These are phyloP conservation scores for Beta corolliflora DNA, from an alignment of 179 eudicot genomes.

Conservation along the genomic window DNA sequence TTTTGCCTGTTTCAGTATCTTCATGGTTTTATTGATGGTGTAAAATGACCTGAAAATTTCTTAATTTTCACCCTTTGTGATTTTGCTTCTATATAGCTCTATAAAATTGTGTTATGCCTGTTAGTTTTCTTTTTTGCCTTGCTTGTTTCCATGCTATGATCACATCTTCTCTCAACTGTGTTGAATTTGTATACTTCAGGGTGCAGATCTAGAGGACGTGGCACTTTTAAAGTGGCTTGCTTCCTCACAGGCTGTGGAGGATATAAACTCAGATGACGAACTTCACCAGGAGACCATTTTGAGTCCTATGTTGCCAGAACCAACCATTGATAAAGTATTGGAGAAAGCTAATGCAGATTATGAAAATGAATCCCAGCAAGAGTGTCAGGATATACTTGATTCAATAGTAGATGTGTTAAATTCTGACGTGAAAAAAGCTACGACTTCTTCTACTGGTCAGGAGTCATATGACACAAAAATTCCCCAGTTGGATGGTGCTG, in stretches of 20 bases:
- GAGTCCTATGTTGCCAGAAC: slow-evolving; percentile 73
- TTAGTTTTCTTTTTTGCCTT: slow-evolving; percentile 12
- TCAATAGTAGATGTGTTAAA: slow-evolving; percentile 48
- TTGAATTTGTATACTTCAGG: slow-evolving; percentile 42
- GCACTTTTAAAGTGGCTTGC: slow-evolving; percentile 93
- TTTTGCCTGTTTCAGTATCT: neutral
- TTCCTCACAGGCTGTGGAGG: slow-evolving; percentile 89
- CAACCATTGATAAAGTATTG: slow-evolving; percentile 63
- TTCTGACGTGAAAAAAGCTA: slow-evolving; percentile 38
- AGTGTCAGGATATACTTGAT: slow-evolving; percentile 98
- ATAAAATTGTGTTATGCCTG: neutral
- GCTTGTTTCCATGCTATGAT: too few species aligned
- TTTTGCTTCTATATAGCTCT: neutral
- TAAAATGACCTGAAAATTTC: neutral
- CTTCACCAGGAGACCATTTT: slow-evolving; percentile 65
- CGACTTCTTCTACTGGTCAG: slow-evolving; percentile 29
- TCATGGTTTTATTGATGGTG: neutral
- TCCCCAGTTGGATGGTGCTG: slow-evolving; percentile 76
- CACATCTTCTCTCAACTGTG: too few species aligned
- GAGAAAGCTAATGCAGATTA: slow-evolving; percentile 76
- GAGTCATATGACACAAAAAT: slow-evolving; percentile 36
- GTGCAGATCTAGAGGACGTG: slow-evolving; percentile 65
- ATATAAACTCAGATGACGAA: slow-evolving; percentile 90
- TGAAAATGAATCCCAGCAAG: slow-evolving; percentile 85
- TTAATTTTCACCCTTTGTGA: neutral